Base-by-base conservation (phyloP, 768 basidiomycete genomes). In the Favolaschia claudopus region DNA sequence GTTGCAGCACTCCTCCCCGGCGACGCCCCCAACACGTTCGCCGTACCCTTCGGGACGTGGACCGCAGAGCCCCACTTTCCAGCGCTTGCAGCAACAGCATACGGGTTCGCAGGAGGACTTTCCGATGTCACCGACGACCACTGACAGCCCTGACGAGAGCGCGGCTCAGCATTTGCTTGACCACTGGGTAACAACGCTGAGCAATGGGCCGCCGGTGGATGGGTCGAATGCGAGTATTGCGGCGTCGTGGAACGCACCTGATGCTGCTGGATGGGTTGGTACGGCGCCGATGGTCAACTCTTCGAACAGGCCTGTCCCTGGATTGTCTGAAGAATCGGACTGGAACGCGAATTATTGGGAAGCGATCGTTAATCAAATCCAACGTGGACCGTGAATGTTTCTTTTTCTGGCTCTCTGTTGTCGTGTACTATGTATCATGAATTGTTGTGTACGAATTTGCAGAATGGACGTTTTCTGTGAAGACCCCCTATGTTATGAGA, bases 261-360 rank as follows among this genome's bases (percentile, higher is more conserved):
- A 89, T 64, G 79, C 85, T 37, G 73, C 85, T 20, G 85, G 84
- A 3, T 88, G 88, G 87, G 76, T 80, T 9, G 84, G 80, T 24
- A 74, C 75, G 19, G 73, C 82, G 9, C 78, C 79, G 38, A 67
- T 76, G 52, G 62, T 73, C 7, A 70, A 74, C 13, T 71, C 77
- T 15, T 84, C 86, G 55, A 71, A 79, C 44, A 76, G 79, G 32
- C 60, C 82, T 17, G 65, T 87, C 42, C 75, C 78, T 44, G 82
- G 80, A 5, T 59, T 84, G 38, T 33, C 49, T 43, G 89, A 89
- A 58, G 87, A 85, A 7, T 81, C 84, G 14, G 91, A 92, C 73
- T 91, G 87, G 84, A 85, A 92, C 73, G 90, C 86, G 84, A 85
- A 76, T 55, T 93, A 92, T 66, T 92, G 91, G 91, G 91, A 93